Evolutionary conservation across 2,329 filamentous ascomycete genomes (phyloP), one percentile per base, ranked within the genome.

Genomic region (Diplodia sapinea): DNA sequence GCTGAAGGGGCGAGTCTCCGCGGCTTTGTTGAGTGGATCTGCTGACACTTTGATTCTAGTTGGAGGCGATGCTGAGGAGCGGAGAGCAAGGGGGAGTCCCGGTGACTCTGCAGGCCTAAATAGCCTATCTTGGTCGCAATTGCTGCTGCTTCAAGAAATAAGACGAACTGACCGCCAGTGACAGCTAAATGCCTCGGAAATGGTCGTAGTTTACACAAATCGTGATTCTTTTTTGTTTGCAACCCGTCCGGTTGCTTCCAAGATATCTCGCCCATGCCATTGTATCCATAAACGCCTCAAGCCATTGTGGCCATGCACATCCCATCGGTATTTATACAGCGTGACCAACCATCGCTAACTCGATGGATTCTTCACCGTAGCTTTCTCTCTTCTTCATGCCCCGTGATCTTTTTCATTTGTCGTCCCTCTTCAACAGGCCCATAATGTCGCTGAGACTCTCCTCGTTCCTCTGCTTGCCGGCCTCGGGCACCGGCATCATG

Each of bases 11-110:
- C 17, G 23, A 29, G 40, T 47, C 43, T 23, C 9, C 11, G 5
- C 5, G 51, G 12, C 31, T 33, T 33, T n/a, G 26, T 13, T 36
- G 38, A 47, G n/a, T 31, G 12, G 40, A 26, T 23, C 7, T 17
- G 61, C 61, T 64, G 61, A 64, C 61, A 5, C 13, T 49, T 52
- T n/a, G 47, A 36, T 29, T 20, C 17, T 17, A 65, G 70, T 55
- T 81, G 57, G 80, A 82, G 72, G 75, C 76, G 1, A 76, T 79
- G 70, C 68, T 82, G 69, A 76, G 68, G 72, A 80, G 79, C 70
- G 80, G 80, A 11, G 79, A 81, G 70, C 33, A 65, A 43, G 62
- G 49, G 8, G 62, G 70, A 74, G 38, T 74, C 74, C 51, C 80
- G 78, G 2, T 72, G 71, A 63, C 73, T 3, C 76, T 4, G 69